Evolutionary conservation across 106 monocot species (phyloP).

Genomic region (Dactylorhiza incarnata): DNA sequence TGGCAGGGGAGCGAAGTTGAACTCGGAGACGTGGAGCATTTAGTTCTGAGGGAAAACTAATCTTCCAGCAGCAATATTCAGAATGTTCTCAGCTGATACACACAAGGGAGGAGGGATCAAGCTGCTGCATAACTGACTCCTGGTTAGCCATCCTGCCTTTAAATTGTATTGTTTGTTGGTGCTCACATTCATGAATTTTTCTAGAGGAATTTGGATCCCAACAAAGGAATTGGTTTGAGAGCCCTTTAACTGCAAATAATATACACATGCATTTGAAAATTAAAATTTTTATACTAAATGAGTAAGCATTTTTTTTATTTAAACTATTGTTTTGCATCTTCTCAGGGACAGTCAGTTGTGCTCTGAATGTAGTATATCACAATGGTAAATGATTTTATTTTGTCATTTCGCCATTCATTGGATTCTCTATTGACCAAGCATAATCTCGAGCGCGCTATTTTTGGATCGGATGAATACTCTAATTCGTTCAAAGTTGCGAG

Average conservation of each 20-base stretch:
- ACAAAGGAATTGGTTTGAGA: neutral
- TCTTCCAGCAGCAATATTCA: neutral
- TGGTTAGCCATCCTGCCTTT: too few relatives aligned
- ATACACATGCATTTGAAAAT: neutral
- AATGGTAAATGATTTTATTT: too few relatives aligned
- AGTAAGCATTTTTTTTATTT: too few relatives aligned
- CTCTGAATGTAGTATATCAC: too few relatives aligned
- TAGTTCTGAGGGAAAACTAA: slow-evolving; percentile 24
- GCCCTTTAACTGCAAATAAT: neutral
- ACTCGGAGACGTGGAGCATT: slow-evolving; percentile 67
- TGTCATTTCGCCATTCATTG: too few relatives aligned
- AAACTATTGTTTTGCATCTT: too few relatives aligned
- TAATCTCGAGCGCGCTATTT: too few relatives aligned
- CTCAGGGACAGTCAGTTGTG: too few relatives aligned
- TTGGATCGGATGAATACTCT: too few relatives aligned
- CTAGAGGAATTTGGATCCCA: neutral
- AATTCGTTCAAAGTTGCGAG: too few relatives aligned
- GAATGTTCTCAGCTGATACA: neutral
- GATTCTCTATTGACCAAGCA: too few relatives aligned
- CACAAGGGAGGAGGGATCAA: neutral
- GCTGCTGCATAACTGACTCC: neutral
- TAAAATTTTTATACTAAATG: too few relatives aligned
- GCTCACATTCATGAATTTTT: neutral
- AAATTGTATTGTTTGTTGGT: neutral
- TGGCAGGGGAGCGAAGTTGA: slow-evolving; percentile 47